Conservation (phyloP, 2,329 filamentous ascomycete species). For the Aspergillus sp. region DNA sequence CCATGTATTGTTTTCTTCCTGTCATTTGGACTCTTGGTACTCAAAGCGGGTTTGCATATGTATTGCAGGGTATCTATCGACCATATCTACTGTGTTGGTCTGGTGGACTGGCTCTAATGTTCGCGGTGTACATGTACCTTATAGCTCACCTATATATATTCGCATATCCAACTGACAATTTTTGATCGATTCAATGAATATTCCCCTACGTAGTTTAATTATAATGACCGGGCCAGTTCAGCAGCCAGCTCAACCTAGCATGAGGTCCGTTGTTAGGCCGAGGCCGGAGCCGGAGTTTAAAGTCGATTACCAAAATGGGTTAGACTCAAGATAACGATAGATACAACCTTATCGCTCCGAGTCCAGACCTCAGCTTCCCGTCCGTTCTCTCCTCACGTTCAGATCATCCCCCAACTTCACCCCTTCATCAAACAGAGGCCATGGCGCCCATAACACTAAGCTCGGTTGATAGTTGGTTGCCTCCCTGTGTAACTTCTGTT, state of each 20-base stretch:
- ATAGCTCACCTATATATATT: conserved; percentile 11
- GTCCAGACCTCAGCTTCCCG: neutral
- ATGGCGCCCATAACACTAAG: conserved; percentile 39
- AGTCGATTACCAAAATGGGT: conserved; percentile 11
- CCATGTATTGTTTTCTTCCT: neutral
- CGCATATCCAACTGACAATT: neutral
- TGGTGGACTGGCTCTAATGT: conserved; percentile 11
- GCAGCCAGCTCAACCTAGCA: neutral
- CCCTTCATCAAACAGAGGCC: neutral
- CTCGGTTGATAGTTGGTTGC: conserved; percentile 34
- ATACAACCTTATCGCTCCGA: neutral
- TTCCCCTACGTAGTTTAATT: neutral
- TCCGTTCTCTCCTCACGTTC: neutral
- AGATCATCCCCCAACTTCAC: neutral
- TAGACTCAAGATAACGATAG: neutral
- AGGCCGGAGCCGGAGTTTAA: neutral
- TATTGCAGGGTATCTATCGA: conserved; percentile 1
- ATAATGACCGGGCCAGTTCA: neutral
- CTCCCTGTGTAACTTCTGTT: neutral
- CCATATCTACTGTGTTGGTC: conserved; percentile 8
- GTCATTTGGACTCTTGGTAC: conserved; percentile 1
- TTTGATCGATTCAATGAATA: neutral
- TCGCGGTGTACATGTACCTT: conserved; percentile 9
- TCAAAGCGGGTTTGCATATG: conserved; percentile 9
- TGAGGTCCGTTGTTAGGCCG: too few relatives aligned